Percentiles rank a stretch among this genome's conserved stretches.
Evolutionary conservation across 106 monocot genomes (phyloP).

Genomic region (Apostasia shenzhenica): DNA sequence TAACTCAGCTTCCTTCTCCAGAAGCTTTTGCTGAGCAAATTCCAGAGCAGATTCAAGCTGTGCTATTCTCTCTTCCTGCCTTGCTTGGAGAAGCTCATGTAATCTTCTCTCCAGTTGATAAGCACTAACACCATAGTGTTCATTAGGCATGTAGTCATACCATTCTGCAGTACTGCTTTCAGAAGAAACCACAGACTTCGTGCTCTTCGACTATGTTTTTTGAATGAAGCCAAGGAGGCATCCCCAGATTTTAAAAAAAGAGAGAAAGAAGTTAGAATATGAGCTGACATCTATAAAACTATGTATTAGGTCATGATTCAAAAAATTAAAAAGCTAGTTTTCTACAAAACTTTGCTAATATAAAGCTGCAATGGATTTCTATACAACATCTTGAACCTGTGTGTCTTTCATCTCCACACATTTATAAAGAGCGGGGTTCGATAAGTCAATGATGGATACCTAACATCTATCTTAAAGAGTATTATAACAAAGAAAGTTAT

Average conservation of each 20-base stretch:
- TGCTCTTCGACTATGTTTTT: conserved; percentile 11
- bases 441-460: no score
- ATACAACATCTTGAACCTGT: background rate
- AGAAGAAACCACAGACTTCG: conserved; percentile 10
- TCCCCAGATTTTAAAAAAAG: no score
- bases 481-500: no score
- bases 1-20: conserved; percentile 34
- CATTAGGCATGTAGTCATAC: conserved; percentile 7
- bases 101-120: conserved; percentile 45
- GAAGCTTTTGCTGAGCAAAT: conserved; percentile 11
- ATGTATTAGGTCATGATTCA: background rate
- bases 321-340: no score
- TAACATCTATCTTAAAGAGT: no score
- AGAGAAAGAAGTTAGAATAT: no score
- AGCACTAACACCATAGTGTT: conserved; percentile 21
- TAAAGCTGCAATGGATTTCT: no score
- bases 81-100: conserved; percentile 39
- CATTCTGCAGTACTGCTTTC: conserved; percentile 8
- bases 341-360: no score
- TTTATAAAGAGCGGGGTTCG: no score
- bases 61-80: conserved; percentile 33
- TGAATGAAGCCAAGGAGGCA: no score
- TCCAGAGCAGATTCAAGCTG: conserved; percentile 35
- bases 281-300: no score
- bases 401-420: no score